Conservation (phyloP, 1,284 basidiomycete genomes). For the Cryptococcus depauperatus region DNA sequence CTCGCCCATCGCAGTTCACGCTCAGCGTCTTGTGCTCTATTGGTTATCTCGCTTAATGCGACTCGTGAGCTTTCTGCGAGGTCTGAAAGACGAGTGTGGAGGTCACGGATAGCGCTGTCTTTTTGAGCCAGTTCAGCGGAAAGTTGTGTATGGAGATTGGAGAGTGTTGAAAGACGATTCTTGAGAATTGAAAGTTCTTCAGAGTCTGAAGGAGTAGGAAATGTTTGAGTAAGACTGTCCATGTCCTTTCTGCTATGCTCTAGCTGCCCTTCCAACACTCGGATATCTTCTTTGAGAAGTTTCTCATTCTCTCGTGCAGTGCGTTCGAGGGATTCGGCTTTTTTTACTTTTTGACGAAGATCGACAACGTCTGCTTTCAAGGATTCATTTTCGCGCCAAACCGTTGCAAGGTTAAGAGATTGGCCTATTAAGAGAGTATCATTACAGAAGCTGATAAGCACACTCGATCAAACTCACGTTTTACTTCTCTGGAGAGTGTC, state of each 20-base stretch:
- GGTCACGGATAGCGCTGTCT: conserved; percentile 23
- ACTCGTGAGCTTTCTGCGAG: conserved; percentile 22
- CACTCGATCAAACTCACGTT: conserved; percentile 33
- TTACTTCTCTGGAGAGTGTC: conserved; percentile 27
- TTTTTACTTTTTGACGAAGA: conserved; percentile 35
- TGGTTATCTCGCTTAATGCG: conserved; percentile 22
- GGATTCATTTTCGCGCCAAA: conserved; percentile 26
- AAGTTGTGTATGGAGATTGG: conserved; percentile 28
- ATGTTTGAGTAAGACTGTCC: conserved; percentile 39
- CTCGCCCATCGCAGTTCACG: conserved; percentile 40
- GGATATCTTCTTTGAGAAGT: conserved; percentile 29
- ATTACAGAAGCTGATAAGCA: not conserved
- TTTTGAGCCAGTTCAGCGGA: conserved; percentile 25
- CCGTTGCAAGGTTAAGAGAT: conserved; percentile 26
- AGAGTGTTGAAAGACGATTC: conserved; percentile 30
- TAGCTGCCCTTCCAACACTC: conserved; percentile 32
- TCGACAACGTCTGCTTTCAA: conserved; percentile 34
- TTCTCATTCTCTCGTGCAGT: conserved; percentile 27
- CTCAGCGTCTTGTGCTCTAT: conserved; percentile 26
- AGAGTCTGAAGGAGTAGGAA: conserved; percentile 18
- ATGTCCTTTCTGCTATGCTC: conserved; percentile 39
- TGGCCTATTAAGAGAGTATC: conserved; percentile 23
- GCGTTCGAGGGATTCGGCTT: conserved; percentile 28
- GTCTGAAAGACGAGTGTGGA: conserved; percentile 24
- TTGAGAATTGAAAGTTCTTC: conserved; percentile 20